Base-by-base conservation (phyloP, 495 filamentous ascomycete species). In the Penicillium robsamsonii region DNA sequence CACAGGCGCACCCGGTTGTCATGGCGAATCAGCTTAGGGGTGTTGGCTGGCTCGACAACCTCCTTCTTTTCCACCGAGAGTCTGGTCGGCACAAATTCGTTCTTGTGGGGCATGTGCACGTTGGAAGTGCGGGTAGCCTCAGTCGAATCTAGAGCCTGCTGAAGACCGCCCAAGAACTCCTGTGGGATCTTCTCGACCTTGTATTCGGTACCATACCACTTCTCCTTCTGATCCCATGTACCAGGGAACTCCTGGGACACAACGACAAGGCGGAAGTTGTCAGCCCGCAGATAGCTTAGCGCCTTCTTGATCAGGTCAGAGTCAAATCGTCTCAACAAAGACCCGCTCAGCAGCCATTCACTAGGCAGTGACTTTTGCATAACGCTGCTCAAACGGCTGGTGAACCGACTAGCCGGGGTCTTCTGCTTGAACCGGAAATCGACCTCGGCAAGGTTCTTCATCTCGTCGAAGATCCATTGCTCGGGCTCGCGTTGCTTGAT, bases 161-260 rank as follows among this genome's bases (percentile, higher is more conserved):
- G 74, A 53, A 97, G 81, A 41, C 87, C 83, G 4, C 75, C 69
- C 65, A 94, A 73, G 64, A 96, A 88, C 20, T 90, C 83, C 35
- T 81, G 63, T 2, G 92, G 87, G 44, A 99, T 91, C 67, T 87
- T 87, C 68, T 96, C 89, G 29, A 83, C 78, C 58, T 83, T 88
- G 73, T 97, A 96, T 63, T 97, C 92, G 5, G 94, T 99, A 18
- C 93, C 93, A 60, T 99, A 99, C 95, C 95, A 99, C 71, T 90
- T 89, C 75, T 99, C 94, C 65, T 88, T 92, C 59, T 87, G 71
- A 50, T 96, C 84, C 86, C 90, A 92, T n/a, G 84, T 81, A 1
- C 89, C 91, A 0, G 91, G 92, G 57, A 85, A 88, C 13, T 91
- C 82, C 67, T 90, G 88, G 30, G 89, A 89, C 30, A 95, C 85